Base-by-base conservation (phyloP, 345 rosid genomes). In the Populus euphratica region DNA sequence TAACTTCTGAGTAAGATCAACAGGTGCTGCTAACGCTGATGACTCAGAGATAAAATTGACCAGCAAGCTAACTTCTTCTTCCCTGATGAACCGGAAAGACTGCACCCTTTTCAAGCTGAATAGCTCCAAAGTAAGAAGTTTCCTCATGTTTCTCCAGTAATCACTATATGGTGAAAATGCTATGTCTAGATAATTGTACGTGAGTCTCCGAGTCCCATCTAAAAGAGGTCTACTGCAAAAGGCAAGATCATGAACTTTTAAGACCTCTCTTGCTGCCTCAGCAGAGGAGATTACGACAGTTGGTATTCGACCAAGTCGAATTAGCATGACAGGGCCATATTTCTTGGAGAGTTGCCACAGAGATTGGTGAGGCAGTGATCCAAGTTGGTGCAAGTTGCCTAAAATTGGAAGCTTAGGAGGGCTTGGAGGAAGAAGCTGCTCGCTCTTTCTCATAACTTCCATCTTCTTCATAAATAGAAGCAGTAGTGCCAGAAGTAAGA, bases 251-350 rank as follows among this genome's bases (percentile, higher is more conserved):
- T 77, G 47, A 33, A 21, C 21, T 73, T 76, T 81, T 8, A 81
- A 31, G 33, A 73, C 80, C 21, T 81, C 80, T 35, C 12, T 61
- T 13, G 83, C 83, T 2, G 83, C 83, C 10, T 81, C 75, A 13
- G 83, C 74, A 44, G 83, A 76, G 36, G 83, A 81, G 11, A 81
- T 54, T 0, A 68, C 73, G 27, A 73, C 70, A 6, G 43, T 10
- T 8, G 54, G 80, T n/a, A 4, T 33, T 33, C 36, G 36, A 33
- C 36, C 36, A 33, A 33, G 36, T 33, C 36, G 36, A 33, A 33
- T 33, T 33, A 33, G 5, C 36, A 33, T 33, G 36, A 33, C 36
- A 33, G 36, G 36, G 36, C 36, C 36, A 33, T 33, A 33, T 33
- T 33, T 33, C 5, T 33, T 4, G 36, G 36, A 33, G 36, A 33